Conservation (phyloP, 2,329 filamentous ascomycete genomes). For the Verticillium dahliae region DNA sequence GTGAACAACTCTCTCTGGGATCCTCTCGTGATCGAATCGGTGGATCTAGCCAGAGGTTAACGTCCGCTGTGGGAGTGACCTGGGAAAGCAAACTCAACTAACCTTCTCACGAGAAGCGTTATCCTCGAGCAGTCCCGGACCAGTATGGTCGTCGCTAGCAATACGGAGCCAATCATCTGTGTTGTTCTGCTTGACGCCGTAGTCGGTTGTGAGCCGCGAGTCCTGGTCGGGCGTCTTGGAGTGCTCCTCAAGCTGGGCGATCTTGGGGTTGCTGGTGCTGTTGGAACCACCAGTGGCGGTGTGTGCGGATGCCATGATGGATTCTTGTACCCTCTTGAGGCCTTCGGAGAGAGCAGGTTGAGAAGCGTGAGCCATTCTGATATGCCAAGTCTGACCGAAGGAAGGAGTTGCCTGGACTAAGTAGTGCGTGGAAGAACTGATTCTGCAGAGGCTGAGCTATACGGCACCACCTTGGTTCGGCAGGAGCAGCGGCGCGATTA, state of each 20-base stretch:
- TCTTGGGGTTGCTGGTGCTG: constrained; percentile 38
- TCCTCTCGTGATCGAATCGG: constrained; percentile 64
- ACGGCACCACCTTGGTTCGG: neutral
- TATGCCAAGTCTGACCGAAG: neutral
- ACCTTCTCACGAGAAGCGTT: constrained; percentile 68
- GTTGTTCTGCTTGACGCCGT: constrained; percentile 64
- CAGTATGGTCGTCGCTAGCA: constrained; percentile 53
- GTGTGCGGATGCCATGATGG: constrained; percentile 23
- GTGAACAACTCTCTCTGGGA: constrained; percentile 56
- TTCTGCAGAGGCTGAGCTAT: neutral
- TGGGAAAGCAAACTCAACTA: neutral
- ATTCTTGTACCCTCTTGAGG: neutral
- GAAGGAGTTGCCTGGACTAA: neutral
- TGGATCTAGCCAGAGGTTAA: constrained; percentile 45
- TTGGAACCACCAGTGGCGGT: constrained; percentile 33
- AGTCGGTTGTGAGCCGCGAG: constrained; percentile 66
- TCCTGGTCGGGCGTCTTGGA: constrained; percentile 53
- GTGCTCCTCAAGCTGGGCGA: constrained; percentile 51
- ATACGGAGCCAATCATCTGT: constrained; percentile 74
- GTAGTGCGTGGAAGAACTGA: neutral
- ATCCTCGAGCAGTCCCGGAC: constrained; percentile 67
- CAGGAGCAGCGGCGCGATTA: neutral
- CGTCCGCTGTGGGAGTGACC: neutral
- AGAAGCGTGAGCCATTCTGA: constrained; percentile 4
- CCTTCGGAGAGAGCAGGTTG: neutral